Conservation (phyloP, 2,329 filamentous ascomycete species). For the Diaporthe helianthi region DNA sequence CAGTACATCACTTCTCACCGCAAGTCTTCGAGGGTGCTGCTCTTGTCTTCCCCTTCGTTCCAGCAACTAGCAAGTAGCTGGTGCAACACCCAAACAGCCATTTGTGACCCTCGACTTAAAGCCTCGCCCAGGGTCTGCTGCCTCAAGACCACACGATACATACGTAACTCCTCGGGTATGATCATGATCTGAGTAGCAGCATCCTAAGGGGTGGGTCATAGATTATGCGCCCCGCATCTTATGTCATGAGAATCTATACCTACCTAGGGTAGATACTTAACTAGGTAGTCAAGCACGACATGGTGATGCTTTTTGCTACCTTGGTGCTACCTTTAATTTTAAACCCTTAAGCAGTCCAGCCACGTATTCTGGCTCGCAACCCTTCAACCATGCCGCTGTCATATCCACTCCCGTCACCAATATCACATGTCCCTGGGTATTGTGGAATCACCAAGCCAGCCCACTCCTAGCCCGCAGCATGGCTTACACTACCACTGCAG, state of each 20-base stretch:
- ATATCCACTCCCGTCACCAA: background rate
- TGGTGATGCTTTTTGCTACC: background rate
- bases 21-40: background rate
- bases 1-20: background rate
- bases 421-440: too few relatives aligned
- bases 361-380: background rate
- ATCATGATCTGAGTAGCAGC: background rate
- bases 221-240: too few relatives aligned
- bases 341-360: too few relatives aligned
- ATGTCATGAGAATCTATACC: too few relatives aligned
- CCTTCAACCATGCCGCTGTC: background rate
- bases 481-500: background rate
- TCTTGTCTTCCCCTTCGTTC: background rate
- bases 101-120: background rate
- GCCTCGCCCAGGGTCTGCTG: too few relatives aligned
- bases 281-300: background rate
- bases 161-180: background rate
- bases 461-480: background rate
- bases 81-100: background rate
- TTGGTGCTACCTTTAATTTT: background rate
- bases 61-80: background rate
- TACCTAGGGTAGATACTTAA: too few relatives aligned
- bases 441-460: background rate
- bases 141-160: background rate
- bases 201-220: background rate